Percentiles rank a stretch among this genome's conserved stretches.
Conservation (phyloP, 345 rosid species). For the Melaleuca quinquenervia region DNA sequence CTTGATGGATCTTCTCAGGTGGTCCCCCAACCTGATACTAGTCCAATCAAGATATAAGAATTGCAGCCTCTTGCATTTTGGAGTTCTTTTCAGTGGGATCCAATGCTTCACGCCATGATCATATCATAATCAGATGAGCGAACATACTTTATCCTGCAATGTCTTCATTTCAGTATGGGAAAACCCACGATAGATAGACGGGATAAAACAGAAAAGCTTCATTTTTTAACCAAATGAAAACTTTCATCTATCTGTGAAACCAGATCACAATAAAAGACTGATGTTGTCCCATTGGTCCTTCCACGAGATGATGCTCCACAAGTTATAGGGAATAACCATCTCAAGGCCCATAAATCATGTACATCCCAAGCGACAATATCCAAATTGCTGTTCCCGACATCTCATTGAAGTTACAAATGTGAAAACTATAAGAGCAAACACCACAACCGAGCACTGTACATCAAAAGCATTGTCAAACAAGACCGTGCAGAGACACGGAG, state of each 20-base stretch:
- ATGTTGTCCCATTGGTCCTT: accelerated
- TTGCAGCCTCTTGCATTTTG: slow-evolving; percentile 90
- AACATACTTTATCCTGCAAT: slow-evolving; percentile 1
- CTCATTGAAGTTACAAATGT: background rate
- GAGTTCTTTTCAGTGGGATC: slow-evolving; percentile 92
- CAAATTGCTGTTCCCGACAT: too few species aligned
- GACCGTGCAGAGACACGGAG: background rate
- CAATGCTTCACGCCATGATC: slow-evolving; percentile 85
- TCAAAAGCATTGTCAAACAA: background rate
- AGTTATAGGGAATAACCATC: background rate
- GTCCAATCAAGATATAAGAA: slow-evolving; percentile 51
- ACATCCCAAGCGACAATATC: too few species aligned
- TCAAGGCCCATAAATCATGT: background rate
- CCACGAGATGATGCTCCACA: too few species aligned
- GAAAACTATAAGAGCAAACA: background rate
- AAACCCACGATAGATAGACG: background rate
- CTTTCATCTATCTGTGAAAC: background rate
- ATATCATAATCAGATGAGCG: background rate
- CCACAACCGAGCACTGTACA: background rate
- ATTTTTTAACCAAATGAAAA: background rate
- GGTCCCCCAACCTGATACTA: slow-evolving; percentile 99
- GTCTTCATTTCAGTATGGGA: background rate
- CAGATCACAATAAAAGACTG: background rate
- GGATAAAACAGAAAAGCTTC: background rate
- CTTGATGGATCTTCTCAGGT: slow-evolving; percentile 98